Conservation (phyloP, 176 grass and related monocot genomes). For the Tuctoria greenei region DNA sequence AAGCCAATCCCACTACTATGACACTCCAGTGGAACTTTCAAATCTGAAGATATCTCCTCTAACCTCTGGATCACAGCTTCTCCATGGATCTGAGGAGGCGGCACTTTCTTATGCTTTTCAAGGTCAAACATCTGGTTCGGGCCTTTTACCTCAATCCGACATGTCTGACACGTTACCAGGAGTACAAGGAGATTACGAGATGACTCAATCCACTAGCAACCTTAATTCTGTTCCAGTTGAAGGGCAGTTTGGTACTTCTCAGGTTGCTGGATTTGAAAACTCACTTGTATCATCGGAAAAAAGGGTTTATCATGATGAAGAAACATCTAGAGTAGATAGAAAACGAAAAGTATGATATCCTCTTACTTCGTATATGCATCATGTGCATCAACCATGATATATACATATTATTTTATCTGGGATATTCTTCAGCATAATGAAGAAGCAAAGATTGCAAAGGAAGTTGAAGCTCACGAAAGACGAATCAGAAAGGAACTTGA, state of each 20-base stretch:
- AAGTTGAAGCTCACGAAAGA: slow-evolving; percentile 96
- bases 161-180: slow-evolving; percentile 59
- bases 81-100: slow-evolving; percentile 54
- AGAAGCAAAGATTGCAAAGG: slow-evolving; percentile 97
- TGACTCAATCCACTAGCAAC: slow-evolving; percentile 50
- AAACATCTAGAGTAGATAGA: slow-evolving; percentile 66
- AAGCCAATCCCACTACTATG: slow-evolving; percentile 62
- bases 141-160: slow-evolving; percentile 55
- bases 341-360: slow-evolving; percentile 74
- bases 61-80: slow-evolving; percentile 49
- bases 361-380: slow-evolving; percentile 23
- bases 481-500: slow-evolving; percentile 95
- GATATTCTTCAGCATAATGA: slow-evolving; percentile 57
- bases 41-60: slow-evolving; percentile 44
- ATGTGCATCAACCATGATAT: slow-evolving; percentile 26
- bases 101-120: slow-evolving; percentile 72
- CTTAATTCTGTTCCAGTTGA: slow-evolving; percentile 58
- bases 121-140: slow-evolving; percentile 64
- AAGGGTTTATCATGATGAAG: slow-evolving; percentile 65
- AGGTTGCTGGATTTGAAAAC: slow-evolving; percentile 64
- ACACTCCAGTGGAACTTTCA: slow-evolving; percentile 61
- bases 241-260: slow-evolving; percentile 55
- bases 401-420: slow-evolving; percentile 27
- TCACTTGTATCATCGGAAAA: slow-evolving; percentile 67
- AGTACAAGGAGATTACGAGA: slow-evolving; percentile 61